Conservation (phyloP, 1,139 yeast genomes). For the Suhomyces guaymorum region DNA sequence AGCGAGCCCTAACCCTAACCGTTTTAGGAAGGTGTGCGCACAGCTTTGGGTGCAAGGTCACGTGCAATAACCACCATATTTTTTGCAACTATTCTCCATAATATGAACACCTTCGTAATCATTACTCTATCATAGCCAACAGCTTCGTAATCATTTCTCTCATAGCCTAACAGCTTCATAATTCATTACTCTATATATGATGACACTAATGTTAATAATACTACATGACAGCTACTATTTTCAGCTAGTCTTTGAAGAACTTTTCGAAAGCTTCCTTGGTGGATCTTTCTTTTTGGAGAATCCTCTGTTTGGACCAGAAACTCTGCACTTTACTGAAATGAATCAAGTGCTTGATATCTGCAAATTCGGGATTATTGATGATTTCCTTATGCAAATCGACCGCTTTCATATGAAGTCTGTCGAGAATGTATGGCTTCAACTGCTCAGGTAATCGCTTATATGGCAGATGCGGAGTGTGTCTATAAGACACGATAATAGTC, state of each 20-base stretch:
- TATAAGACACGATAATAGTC: conserved; percentile 17
- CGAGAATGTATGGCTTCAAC: conserved; percentile 20
- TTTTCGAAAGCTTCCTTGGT: conserved; percentile 22
- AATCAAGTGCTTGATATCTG: conserved; percentile 18
- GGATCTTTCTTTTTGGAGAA: conserved; percentile 16
- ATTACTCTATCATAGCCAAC: too few species aligned
- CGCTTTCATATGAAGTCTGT: conserved; percentile 21
- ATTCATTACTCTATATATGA: conserved; percentile 7
- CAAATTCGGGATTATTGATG: conserved; percentile 14
- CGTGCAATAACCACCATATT: neutral
- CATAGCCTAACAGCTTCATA: conserved; percentile 1
- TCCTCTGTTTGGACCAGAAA: conserved; percentile 23
- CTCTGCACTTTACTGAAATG: conserved; percentile 23
- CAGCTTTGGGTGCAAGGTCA: neutral
- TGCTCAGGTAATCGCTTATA: conserved; percentile 21
- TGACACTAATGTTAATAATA: too few species aligned
- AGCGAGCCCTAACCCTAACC: conserved; percentile 19
- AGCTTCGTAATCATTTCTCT: too few species aligned
- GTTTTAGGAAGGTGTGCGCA: conserved; percentile 7
- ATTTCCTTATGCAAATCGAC: conserved; percentile 20
- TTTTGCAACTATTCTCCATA: conserved; percentile 5
- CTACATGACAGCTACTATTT: neutral
- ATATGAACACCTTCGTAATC: too few species aligned
- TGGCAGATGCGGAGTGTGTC: conserved; percentile 19
- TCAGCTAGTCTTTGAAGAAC: conserved; percentile 15